Conservation (phyloP, 2,329 filamentous ascomycete species). For the Colletotrichum viniferum region DNA sequence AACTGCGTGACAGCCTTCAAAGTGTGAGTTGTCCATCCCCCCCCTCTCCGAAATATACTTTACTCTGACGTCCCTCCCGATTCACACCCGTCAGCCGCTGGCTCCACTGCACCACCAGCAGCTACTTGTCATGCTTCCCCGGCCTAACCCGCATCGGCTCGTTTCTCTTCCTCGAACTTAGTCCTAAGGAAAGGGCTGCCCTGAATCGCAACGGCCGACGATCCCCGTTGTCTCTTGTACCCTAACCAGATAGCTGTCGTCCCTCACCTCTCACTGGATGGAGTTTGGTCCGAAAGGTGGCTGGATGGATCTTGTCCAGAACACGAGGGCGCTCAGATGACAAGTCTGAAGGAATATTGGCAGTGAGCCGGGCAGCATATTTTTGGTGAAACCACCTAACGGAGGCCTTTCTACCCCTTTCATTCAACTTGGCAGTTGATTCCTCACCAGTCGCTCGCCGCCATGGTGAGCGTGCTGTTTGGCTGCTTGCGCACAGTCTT, state of each 20-base stretch:
- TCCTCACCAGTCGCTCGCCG: neutral
- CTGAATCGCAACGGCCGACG: conserved; percentile 18
- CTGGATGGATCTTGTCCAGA: neutral
- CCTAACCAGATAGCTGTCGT: neutral
- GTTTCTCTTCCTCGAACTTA: conserved; percentile 10
- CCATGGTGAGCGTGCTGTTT: neutral
- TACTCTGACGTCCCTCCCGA: conserved; percentile 2
- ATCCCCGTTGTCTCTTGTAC: conserved; percentile 1
- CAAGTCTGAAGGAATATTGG: neutral
- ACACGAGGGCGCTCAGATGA: conserved; percentile 12
- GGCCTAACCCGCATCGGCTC: neutral
- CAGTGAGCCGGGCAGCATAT: neutral
- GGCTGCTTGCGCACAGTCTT: neutral
- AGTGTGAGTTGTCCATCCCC: neutral
- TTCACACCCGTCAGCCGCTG: conserved; percentile 7
- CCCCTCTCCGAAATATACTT: neutral
- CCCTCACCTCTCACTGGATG: neutral
- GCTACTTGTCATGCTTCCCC: conserved; percentile 8
- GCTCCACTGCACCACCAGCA: neutral
- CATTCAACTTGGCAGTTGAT: neutral
- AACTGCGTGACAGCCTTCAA: neutral
- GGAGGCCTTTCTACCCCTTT: neutral
- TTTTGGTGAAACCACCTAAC: conserved; percentile 14
- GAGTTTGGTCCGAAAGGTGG: neutral
- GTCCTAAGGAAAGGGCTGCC: neutral